Conservation (phyloP, 805 yeast genomes). For the Kazachstania viticola region DNA sequence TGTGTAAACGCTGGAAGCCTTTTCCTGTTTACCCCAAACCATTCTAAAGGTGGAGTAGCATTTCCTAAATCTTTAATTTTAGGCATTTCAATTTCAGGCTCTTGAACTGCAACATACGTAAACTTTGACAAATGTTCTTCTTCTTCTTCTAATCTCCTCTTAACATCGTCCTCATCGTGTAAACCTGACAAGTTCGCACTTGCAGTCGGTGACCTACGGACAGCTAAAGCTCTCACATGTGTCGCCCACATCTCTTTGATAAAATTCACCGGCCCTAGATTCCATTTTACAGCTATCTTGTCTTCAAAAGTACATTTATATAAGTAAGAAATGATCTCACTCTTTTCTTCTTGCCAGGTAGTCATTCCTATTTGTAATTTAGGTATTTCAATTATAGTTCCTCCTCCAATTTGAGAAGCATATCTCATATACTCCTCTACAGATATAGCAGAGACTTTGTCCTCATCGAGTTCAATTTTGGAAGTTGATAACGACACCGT, state of each 20-base stretch:
- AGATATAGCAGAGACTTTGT: slow-evolving; percentile 31
- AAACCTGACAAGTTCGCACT: slow-evolving; percentile 9
- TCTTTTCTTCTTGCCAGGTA: slow-evolving; percentile 47
- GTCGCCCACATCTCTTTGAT: slow-evolving; percentile 88
- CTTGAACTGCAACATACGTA: slow-evolving; percentile 47
- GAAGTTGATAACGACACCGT: slow-evolving; percentile 55
- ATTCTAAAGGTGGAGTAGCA: slow-evolving; percentile 96
- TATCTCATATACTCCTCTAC: slow-evolving; percentile 45
- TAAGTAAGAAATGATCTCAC: slow-evolving; percentile 49
- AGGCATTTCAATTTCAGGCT: slow-evolving; percentile 81
- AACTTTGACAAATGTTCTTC: slow-evolving; percentile 30
- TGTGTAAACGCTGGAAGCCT: slow-evolving; percentile 82
- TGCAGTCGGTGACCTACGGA: slow-evolving; percentile 39
- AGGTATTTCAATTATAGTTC: slow-evolving; percentile 71
- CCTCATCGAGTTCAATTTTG: slow-evolving; percentile 40
- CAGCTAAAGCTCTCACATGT: slow-evolving; percentile 61
- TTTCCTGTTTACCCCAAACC: slow-evolving; percentile 91
- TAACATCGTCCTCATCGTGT: slow-evolving; percentile 23
- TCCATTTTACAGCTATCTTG: slow-evolving; percentile 86
- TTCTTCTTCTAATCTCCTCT: slow-evolving; percentile 35
- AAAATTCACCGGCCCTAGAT: slow-evolving; percentile 79
- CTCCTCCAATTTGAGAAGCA: slow-evolving; percentile 59
- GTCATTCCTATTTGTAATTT: slow-evolving; percentile 64
- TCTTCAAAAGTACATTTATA: slow-evolving; percentile 76
- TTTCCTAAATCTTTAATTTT: slow-evolving; percentile 84